Base-by-base conservation (phyloP, 2,329 filamentous ascomycete species). In the Monascus ruber region DNA sequence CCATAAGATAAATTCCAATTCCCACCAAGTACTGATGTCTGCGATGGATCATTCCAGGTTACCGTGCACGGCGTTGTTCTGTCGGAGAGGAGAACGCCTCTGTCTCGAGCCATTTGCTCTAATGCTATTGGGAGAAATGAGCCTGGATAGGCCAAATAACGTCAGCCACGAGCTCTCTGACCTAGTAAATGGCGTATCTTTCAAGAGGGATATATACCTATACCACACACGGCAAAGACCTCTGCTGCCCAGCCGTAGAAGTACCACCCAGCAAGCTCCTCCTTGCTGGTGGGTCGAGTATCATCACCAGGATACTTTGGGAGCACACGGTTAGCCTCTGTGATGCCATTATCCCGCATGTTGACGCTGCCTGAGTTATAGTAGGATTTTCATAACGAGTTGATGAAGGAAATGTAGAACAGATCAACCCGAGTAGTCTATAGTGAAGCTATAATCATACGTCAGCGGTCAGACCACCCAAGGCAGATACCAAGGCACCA, bases 111-210 rank as follows among this genome's bases (percentile, higher is more conserved):
- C 39, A 98, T 77, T 47, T 91, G 88, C 62, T 98, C 91, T 45
- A 98, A 75, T 4, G 91, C 83, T 44, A 98, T 94, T 24, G 91
- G 91, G 45, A 98, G 88, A 64, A 98, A 98, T 31, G 86, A 93
- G 35, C 83, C 86, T 89, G 52, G 42, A 39, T 41, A 38, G 24
- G 33, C 35, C 37, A 37, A 42, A 41, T 52, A 45, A 51, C 47
- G 35, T 40, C 35, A 29, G 26, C 35, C 35, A 25, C 37, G 29
- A n/a, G 9, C 26, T 25, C 5, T 38, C 6, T 31, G n/a, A 32
- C 4, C 8, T 29, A 27, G 31, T 33, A 26, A 26, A 26, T 6
- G 24, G 31, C 27, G 26, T 35, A 26, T 34, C 26, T 35, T 33
- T 35, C 33, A 31, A 33, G 24, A 27, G 29, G 36, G 36, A 32